These are phyloP conservation scores for Suillus lakei DNA, from an alignment of 768 basidiomycete species.

Conservation along the genomic window DNA sequence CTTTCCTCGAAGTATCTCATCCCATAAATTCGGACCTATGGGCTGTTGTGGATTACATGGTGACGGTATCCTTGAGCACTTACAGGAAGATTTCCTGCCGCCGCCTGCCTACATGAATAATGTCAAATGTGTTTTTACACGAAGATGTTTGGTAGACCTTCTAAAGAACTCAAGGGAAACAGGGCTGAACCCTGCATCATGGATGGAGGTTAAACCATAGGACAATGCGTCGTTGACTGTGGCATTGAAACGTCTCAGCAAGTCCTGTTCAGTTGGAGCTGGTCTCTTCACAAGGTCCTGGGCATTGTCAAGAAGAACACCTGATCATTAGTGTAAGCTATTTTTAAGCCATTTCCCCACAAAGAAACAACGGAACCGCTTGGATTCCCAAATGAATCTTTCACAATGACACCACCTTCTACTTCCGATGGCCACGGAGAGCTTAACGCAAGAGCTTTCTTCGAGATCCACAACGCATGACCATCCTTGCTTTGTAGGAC, in stretches of 20 bases:
- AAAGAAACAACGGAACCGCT: slow-evolving; percentile 55
- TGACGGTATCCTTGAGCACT: slow-evolving; percentile 15
- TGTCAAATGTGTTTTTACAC: slow-evolving; percentile 7
- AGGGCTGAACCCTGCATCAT: slow-evolving; percentile 81
- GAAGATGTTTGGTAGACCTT: slow-evolving; percentile 43
- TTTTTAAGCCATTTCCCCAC: slow-evolving; percentile 6
- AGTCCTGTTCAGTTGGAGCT: slow-evolving; percentile 62
- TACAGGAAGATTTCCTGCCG: slow-evolving; percentile 65
- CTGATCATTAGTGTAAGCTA: slow-evolving; percentile 38
- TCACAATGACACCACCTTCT: slow-evolving; percentile 81
- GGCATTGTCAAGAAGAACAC: slow-evolving; percentile 86
- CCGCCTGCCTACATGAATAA: slow-evolving; percentile 58
- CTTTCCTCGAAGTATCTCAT: slow-evolving; percentile 75
- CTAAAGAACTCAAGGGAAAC: slow-evolving; percentile 76
- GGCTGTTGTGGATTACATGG: slow-evolving; percentile 9
- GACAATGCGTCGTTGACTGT: slow-evolving; percentile 71
- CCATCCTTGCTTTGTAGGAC: slow-evolving; percentile 86
- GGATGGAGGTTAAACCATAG: slow-evolving; percentile 80
- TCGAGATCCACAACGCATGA: slow-evolving; percentile 88
- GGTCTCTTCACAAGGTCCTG: slow-evolving; percentile 74
- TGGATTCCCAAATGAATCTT: slow-evolving; percentile 66
- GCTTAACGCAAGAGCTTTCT: slow-evolving; percentile 58
- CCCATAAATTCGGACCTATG: slow-evolving; percentile 77
- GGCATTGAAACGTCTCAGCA: slow-evolving; percentile 61
- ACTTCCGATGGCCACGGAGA: slow-evolving; percentile 67